Base-by-base conservation (phyloP, 805 yeast genomes). In the Metschnikowia borealis region DNA sequence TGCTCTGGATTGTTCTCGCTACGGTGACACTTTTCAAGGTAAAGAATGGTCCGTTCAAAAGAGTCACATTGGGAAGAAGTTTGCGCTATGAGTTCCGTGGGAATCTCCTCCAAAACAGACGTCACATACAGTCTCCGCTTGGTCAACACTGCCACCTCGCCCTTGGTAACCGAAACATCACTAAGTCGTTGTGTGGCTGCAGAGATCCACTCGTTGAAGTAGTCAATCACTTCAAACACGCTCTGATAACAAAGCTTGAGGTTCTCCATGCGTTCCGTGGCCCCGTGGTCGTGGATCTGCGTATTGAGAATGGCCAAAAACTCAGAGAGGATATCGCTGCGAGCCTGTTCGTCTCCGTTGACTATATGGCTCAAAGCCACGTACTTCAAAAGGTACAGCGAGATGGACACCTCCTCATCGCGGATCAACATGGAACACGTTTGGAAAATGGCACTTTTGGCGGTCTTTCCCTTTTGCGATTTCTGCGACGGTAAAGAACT, bases 1-100 rank as follows among this genome's bases (percentile, higher is more conserved):
- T 23, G 29, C 42, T 35, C 18, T 57, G 54, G 1, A 63, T 26
- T 26, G 59, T 37, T 60, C 57, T 1, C 65, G 17, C 57, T 68
- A 35, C 90, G 69, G 52, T 79, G 80, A 53, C 87, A 82, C 59
- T 88, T 88, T 58, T 94, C 99, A 60, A 88, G 73, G 63, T 89
- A 89, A 47, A 91, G 71, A 6, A 92, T 82, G 0, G 98, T 90
- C 42, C 98, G 74, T 55, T 95, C 97, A 62, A 82, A 89, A 0
- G 95, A 84, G 42, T 83, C 87, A 53, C 95, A 87, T 55, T 89
- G 89, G 1, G 89, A 78, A 0, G 97, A 86, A 47, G 94, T 75
- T 34, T 77, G 73, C 0, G 96, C 97, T 59, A 94, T 73, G 20
- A 87, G 62, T 35, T 81, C 83, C 29, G 84, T 80, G 0, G 96